Conservation (phyloP, 129 eudicot species). For the Ambrosia artemisiifolia region DNA sequence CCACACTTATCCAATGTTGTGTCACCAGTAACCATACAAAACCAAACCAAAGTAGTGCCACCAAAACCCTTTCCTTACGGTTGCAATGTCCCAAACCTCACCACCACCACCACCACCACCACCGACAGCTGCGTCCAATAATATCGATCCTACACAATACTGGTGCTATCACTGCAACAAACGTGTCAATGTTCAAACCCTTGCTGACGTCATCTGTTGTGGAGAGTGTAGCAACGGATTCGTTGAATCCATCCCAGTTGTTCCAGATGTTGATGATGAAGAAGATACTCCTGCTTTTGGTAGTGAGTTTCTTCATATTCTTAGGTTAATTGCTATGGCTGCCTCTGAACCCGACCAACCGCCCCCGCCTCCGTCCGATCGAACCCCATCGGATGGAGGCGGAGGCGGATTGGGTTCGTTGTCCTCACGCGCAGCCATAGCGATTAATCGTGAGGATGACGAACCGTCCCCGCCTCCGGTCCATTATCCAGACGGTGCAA, state of each 20-base stretch:
- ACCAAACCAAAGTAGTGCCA: too few species aligned
- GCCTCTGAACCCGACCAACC: too few species aligned
- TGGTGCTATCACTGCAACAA: conserved; percentile 91
- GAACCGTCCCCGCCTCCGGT: too few species aligned
- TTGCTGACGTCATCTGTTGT: conserved; percentile 51
- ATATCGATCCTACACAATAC: conserved; percentile 30
- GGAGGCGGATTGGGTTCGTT: too few species aligned
- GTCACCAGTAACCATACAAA: background rate
- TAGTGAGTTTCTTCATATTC: conserved; percentile 63
- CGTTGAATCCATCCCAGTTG: conserved; percentile 49
- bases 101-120: conserved; percentile 24
- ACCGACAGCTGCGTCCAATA: background rate
- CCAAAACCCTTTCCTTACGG: background rate
- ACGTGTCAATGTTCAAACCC: conserved; percentile 69
- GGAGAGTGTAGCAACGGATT: conserved; percentile 84
- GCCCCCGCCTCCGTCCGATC: too few species aligned
- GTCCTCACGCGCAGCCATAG: too few species aligned
- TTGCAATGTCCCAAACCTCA: conserved; percentile 13
- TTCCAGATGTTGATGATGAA: conserved; percentile 32
- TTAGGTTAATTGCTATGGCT: conserved; percentile 64
- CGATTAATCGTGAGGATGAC: too few species aligned
- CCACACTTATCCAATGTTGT: background rate
- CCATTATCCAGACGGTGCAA: too few species aligned
- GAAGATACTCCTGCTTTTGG: conserved; percentile 34
- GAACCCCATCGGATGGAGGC: too few species aligned